Evolutionary conservation across 306 rosid species (phyloP), one percentile per base, ranked within the genome.

Genomic region (Cercis canadensis): DNA sequence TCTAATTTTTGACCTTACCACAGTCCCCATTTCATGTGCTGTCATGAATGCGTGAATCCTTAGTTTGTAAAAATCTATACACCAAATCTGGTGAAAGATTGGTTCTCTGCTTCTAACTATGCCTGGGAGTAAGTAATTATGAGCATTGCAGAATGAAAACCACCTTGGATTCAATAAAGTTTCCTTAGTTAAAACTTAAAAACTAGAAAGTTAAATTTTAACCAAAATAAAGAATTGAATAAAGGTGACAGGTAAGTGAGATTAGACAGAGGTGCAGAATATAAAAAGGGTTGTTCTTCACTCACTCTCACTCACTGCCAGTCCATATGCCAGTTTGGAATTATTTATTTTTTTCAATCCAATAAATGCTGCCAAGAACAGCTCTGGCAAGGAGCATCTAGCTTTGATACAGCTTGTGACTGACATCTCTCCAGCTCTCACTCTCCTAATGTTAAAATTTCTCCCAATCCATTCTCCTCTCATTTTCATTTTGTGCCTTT

Each of bases 281-380:
- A 72, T 67, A 83, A 85, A 83, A 83, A 57, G 57, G 81, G 81
- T 68, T 45, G 82, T 65, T 86, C 88, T 77, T 86, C 92, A 60
- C 84, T 87, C 84, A 67, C 84, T 75, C 86, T 78, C 86, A 75
- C 69, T 85, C 85, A 73, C 34, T 69, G 89, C 96, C 92, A 86
- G 83, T 75, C 81, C 72, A 80, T 70, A 54, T 70, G 86, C 87
- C 86, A 84, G 86, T 82, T 84, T 75, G 86, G 82, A 84, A 80
- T 62, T 39, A 10, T 43, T 15, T 24, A 19, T 46, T 60, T 72
- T 71, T 49, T 62, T 51, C 40, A 72, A 56, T 67, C 79, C 77
- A 56, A 73, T 65, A 5, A 76, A 80, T 80, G 81, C 87, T 67
- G 73, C 92, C 92, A 83, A 73, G 67, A 77, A 72, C 84, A 47